Evolutionary conservation across 148 eudicot genomes (phyloP).

Genomic region (Agrostemma githago): DNA sequence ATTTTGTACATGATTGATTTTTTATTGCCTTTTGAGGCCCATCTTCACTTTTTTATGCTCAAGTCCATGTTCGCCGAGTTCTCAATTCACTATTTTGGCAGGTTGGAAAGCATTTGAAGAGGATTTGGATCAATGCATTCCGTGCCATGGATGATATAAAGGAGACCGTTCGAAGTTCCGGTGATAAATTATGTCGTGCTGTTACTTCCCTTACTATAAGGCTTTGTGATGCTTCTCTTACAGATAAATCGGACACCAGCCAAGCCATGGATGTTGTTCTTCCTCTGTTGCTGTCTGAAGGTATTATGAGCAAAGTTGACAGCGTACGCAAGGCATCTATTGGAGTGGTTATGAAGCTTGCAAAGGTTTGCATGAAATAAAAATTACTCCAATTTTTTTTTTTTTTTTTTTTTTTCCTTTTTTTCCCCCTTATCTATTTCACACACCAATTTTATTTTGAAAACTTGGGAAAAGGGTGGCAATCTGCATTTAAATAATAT

Average conservation of each 20-base stretch:
- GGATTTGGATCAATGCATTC: slow-evolving; percentile 79
- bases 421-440: neutral
- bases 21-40: neutral
- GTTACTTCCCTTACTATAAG: slow-evolving; percentile 70
- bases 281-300: slow-evolving; percentile 83
- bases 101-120: slow-evolving; percentile 72
- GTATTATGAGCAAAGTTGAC: slow-evolving; percentile 97
- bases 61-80: neutral
- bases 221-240: slow-evolving; percentile 83
- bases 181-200: slow-evolving; percentile 85
- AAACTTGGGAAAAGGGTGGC: neutral
- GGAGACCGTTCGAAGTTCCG: slow-evolving; percentile 89
- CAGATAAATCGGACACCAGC: slow-evolving; percentile 65
- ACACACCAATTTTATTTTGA: neutral
- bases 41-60: neutral
- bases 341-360: slow-evolving; percentile 85
- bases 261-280: slow-evolving; percentile 79
- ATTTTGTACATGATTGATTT: neutral
- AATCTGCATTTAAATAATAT: neutral
- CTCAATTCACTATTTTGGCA: slow-evolving; percentile 22
- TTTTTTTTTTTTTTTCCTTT: neutral
- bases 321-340: slow-evolving; percentile 90
- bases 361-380: slow-evolving; percentile 54
- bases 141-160: slow-evolving; percentile 99
- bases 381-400: too few species aligned